These are phyloP conservation scores for Penicillium desertorum DNA, from an alignment of 495 filamentous ascomycete genomes.

Conservation along the genomic window DNA sequence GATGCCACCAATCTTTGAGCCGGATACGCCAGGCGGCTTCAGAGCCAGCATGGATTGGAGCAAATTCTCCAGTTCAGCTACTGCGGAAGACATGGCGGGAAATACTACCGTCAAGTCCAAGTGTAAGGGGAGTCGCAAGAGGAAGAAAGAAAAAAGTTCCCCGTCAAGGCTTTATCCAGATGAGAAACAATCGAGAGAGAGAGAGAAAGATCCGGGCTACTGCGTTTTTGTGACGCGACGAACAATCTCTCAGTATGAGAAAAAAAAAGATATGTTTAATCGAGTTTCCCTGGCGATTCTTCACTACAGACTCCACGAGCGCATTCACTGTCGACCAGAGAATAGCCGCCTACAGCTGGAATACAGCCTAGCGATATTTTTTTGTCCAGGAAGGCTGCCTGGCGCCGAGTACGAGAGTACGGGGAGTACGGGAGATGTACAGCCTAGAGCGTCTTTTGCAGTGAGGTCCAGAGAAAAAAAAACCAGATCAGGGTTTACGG, in stretches of 20 bases:
- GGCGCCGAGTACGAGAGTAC: conserved; percentile 33
- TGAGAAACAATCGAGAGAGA: not conserved
- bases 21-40: conserved; percentile 91
- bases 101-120: conserved; percentile 13
- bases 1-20: conserved; percentile 82
- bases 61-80: conserved; percentile 87
- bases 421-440: conserved; percentile 34
- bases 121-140: conserved; percentile 16
- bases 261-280: conserved; percentile 24
- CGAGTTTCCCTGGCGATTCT: conserved; percentile 27
- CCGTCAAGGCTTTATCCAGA: conserved; percentile 4
- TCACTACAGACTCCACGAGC: conserved; percentile 48
- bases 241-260: not conserved
- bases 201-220: conserved; percentile 1
- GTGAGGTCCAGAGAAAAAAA: conserved; percentile 23
- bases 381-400: conserved; percentile 28
- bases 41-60: conserved; percentile 87
- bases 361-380: conserved; percentile 43
- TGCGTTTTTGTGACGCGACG: conserved; percentile 10
- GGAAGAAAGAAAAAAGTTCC: not conserved
- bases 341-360: conserved; percentile 47
- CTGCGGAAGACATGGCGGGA: conserved; percentile 67
- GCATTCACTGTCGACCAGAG: conserved; percentile 37
- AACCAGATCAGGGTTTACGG: conserved; percentile 31
- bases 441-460: conserved; percentile 31